Percentiles rank a stretch among this genome's conserved stretches.
These are phyloP conservation scores for Phaeosphaeria sp. DNA, from an alignment of 2,329 filamentous ascomycete genomes.

Conservation along the genomic window DNA sequence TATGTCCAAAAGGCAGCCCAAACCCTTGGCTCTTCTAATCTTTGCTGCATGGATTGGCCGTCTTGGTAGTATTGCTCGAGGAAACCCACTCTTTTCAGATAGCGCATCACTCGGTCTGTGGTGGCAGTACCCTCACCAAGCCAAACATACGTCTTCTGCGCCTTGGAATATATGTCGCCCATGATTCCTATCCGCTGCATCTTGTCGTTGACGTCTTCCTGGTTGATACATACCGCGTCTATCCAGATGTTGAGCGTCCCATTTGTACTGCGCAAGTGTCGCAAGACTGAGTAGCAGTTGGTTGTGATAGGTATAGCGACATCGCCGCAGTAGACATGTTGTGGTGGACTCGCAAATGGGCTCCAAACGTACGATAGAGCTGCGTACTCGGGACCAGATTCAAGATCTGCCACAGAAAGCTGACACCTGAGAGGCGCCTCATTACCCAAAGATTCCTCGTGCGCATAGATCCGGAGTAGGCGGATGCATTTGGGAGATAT, in stretches of 20 bases:
- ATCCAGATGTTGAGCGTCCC: conserved; percentile 9
- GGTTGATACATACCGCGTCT: conserved; percentile 5
- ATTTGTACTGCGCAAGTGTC: conserved; percentile 5
- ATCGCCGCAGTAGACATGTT: conserved; percentile 4
- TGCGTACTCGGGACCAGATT: neutral
- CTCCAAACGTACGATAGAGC: conserved; percentile 15
- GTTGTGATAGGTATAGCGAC: conserved; percentile 3
- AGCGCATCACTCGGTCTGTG: neutral
- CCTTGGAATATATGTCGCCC: conserved; percentile 11
- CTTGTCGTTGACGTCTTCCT: conserved; percentile 5
- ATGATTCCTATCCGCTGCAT: conserved; percentile 10
- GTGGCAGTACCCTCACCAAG: conserved; percentile 3
- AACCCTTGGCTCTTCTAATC: neutral
- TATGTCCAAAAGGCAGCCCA: neutral
- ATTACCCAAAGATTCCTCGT: neutral
- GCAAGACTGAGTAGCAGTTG: conserved; percentile 12
- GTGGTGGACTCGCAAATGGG: neutral
- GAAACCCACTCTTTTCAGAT: neutral
- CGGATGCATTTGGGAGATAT: neutral
- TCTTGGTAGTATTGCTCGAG: neutral
- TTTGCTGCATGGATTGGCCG: neutral
- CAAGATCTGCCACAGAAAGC: neutral
- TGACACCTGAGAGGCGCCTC: neutral
- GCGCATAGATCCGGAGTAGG: neutral
- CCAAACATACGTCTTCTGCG: conserved; percentile 6